Evolutionary conservation across 768 basidiomycete genomes (phyloP).

Genomic region (Rhizopogon salebrosus): DNA sequence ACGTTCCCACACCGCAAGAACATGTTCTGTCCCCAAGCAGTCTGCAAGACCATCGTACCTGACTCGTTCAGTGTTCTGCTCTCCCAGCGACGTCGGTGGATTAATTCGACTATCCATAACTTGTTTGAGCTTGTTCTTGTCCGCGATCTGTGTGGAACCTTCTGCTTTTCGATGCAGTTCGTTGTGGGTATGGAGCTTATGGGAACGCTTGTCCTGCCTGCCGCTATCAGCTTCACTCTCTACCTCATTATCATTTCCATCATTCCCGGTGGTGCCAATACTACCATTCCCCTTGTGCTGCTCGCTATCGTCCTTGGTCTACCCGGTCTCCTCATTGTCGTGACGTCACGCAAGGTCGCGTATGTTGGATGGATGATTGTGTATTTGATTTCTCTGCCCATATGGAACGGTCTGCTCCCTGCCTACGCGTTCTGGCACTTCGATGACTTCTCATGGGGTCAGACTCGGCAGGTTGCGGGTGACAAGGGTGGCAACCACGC

Average conservation of each 20-base stretch:
- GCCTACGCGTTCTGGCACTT: constrained; percentile 99
- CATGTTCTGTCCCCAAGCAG: constrained; percentile 97
- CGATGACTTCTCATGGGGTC: constrained; percentile 98
- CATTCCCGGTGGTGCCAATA: constrained; percentile 73
- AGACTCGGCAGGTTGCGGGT: constrained; percentile 80
- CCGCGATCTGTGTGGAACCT: constrained; percentile 97
- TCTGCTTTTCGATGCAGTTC: constrained; percentile 99
- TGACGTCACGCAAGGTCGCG: constrained; percentile 90
- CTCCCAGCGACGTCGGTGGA: constrained; percentile 98
- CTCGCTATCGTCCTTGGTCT: constrained; percentile 94
- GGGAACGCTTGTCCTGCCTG: constrained; percentile 93
- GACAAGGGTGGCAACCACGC: constrained; percentile 70
- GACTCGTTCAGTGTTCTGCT: constrained; percentile 92
- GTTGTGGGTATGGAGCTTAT: constrained; percentile 98
- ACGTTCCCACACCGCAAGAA: constrained; percentile 99
- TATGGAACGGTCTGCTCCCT: constrained; percentile 96
- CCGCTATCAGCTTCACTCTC: constrained; percentile 94
- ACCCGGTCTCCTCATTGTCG: constrained; percentile 90
- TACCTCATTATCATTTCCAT: constrained; percentile 88
- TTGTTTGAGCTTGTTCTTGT: constrained; percentile 92
- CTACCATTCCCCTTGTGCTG: constrained; percentile 87
- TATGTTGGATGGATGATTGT: constrained; percentile 98
- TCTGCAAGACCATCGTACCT: constrained; percentile 98
- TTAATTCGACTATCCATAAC: constrained; percentile 99
- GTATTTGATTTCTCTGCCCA: constrained; percentile 86